phyloP scores from a whole-genome alignment of 1,284 basidiomycete species.

The Trametes hirsuta region DNA sequence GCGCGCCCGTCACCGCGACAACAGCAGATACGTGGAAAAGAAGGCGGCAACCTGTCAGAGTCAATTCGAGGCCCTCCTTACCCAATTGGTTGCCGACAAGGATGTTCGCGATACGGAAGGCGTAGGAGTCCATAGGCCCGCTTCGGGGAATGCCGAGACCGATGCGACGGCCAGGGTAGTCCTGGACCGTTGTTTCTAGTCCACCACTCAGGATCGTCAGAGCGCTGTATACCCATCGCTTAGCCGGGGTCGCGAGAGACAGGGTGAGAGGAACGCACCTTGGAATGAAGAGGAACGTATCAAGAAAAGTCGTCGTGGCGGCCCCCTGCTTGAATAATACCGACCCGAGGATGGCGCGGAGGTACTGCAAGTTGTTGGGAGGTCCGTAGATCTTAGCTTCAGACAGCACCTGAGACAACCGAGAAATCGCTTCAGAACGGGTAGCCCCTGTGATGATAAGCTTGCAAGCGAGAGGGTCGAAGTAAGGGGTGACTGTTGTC shows the following conservation, averaged over 20 bases:
- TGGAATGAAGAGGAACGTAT: slow-evolving; percentile 47
- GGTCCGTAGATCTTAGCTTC: slow-evolving; percentile 49
- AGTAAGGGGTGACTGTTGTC: slow-evolving; percentile 54
- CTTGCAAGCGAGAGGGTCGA: slow-evolving; percentile 63
- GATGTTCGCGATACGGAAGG: slow-evolving; percentile 62
- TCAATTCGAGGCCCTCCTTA: slow-evolving; percentile 64
- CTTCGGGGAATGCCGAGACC: slow-evolving; percentile 69
- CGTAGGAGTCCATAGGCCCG: slow-evolving; percentile 68
- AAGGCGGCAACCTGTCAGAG: slow-evolving; percentile 31
- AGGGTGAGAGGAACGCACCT: slow-evolving; percentile 34
- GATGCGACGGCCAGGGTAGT: slow-evolving; percentile 59
- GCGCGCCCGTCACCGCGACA: slow-evolving; percentile 61
- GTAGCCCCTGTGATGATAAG: slow-evolving; percentile 49
- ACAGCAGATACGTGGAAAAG: slow-evolving; percentile 53
- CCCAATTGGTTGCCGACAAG: slow-evolving; percentile 59
- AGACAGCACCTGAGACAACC: slow-evolving; percentile 42
- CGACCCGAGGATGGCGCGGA: slow-evolving; percentile 48
- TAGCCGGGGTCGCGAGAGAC: background rate
- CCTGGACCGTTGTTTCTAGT: slow-evolving; percentile 66
- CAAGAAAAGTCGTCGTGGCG: slow-evolving; percentile 61
- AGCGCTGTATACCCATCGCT: slow-evolving; percentile 38
- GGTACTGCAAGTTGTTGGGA: slow-evolving; percentile 60
- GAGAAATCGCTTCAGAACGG: slow-evolving; percentile 45
- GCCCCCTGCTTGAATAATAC: slow-evolving; percentile 48
- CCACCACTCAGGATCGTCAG: slow-evolving; percentile 62